These are phyloP conservation scores for Alnus rubra DNA, from an alignment of 306 rosid species.

Conservation along the genomic window DNA sequence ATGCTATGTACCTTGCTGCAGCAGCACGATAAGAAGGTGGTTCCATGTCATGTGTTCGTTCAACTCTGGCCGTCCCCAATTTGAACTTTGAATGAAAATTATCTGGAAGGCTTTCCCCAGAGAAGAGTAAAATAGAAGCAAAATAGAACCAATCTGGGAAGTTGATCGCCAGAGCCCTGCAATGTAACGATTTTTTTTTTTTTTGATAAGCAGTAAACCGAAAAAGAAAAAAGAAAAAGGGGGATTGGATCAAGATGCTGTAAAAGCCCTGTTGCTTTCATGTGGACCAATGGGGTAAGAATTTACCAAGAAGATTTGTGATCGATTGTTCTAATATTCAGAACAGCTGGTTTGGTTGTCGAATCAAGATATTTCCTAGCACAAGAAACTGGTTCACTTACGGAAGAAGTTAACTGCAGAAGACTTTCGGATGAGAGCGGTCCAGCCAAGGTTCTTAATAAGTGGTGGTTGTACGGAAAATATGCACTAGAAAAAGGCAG, in stretches of 20 bases:
- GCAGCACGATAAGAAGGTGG: slow-evolving; percentile 18
- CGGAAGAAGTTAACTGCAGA: slow-evolving; percentile 12
- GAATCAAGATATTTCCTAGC: slow-evolving; percentile 7
- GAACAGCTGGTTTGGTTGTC: slow-evolving; percentile 9
- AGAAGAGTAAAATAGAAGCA: slow-evolving; percentile 43
- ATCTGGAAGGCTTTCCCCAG: slow-evolving; percentile 10
- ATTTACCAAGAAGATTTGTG: slow-evolving; percentile 47
- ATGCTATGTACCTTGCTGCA: slow-evolving; percentile 42
- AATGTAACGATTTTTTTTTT: slow-evolving; percentile 10
- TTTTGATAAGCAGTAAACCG: no score
- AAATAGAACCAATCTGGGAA: slow-evolving; percentile 44
- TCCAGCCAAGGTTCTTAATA: slow-evolving; percentile 39
- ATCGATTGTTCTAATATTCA: slow-evolving; percentile 22
- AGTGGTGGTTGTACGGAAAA: slow-evolving; percentile 33
- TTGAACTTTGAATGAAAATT: slow-evolving; percentile 14
- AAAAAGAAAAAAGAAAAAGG: slow-evolving; percentile 7
- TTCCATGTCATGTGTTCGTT: slow-evolving; percentile 14
- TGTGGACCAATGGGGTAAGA: slow-evolving; percentile 14
- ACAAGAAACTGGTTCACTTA: slow-evolving; percentile 11
- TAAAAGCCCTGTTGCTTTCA: slow-evolving; percentile 14
- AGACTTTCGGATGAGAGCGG: slow-evolving; percentile 27
- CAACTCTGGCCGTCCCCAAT: slow-evolving; percentile 15
- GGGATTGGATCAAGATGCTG: slow-evolving; percentile 14
- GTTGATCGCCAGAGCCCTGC: slow-evolving; percentile 47
- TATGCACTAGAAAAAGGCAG: slow-evolving; percentile 39